Base-by-base conservation (phyloP, 208 protist genomes). In the Leishmania turanica region DNA sequence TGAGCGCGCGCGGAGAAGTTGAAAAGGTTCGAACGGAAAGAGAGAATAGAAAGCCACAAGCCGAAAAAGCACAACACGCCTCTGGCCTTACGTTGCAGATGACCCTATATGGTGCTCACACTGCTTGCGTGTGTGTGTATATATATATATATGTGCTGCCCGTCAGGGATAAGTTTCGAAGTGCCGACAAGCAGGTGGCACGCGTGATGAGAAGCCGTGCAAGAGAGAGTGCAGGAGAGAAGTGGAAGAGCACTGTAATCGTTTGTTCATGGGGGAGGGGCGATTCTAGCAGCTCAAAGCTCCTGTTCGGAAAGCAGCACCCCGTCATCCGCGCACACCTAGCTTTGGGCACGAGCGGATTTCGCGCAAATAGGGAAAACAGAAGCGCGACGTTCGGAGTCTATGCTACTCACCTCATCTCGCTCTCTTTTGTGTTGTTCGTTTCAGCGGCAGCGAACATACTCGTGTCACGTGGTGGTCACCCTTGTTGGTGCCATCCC, bases 51-150 rank as follows among this genome's bases (percentile, higher is more conserved):
- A 13, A 73, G 13, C 45, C 40, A 53, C 37, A 73, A 31, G 24
- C 42, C 27, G 68, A 11, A 47, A 51, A 49, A 37, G 45, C 13
- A 54, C 68, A 64, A 21, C 27, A 37, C 31, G 31, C 31, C 58
- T 77, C 58, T 60, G n/a, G 53, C 21, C 56, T 49, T 51, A 40
- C n/a, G 47, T 77, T 77, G 40, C 24, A 54, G 42, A 54, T 73
- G 42, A 54, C 49, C 17, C n/a, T 73, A 21, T 73, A 31, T 54
- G 24, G 68, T 73, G 45, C 21, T 51, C 45, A 5, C 45, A 34
- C 45, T 51, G 1, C 17, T 53, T 73, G 27, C 40, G 68, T 31
- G 68, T 54, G 62, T 68, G 2, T 42, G 11, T 21, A 8, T 68
- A 31, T 65, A 19, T 53, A 8, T 6, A 42, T 37, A 37, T 17